phyloP scores from a whole-genome alignment of 192 early-diverging fungal species.

The Rhizophagus prolifer region DNA sequence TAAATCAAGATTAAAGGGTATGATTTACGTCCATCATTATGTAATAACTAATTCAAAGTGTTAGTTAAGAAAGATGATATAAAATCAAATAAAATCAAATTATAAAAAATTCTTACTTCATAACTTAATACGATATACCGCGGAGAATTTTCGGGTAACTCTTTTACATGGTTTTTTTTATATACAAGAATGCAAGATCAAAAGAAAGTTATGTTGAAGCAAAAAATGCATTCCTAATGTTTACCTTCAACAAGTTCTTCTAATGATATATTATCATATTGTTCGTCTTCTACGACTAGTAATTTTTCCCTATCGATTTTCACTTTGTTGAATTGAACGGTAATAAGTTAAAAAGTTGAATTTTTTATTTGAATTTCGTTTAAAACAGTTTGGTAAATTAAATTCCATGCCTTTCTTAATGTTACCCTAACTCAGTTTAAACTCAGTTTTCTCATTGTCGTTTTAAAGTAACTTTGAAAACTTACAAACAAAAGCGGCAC shows the following conservation, averaged over 20 bases:
- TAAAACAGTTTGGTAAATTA: no score
- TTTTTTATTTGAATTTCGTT: no score
- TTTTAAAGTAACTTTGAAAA: no score
- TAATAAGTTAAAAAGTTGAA: not conserved
- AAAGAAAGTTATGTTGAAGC: not conserved
- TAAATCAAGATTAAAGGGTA: conserved; percentile 76
- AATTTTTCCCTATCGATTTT: conserved; percentile 48
- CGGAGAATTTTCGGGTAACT: conserved; percentile 65
- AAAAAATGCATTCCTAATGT: not conserved
- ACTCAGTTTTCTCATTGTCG: no score
- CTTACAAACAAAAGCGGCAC: conserved; percentile 56
- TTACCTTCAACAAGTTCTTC: conserved; percentile 59
- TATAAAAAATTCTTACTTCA: conserved; percentile 38
- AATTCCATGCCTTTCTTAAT: no score
- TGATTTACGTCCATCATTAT: conserved; percentile 63
- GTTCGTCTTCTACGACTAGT: conserved; percentile 49
- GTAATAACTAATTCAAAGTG: conserved; percentile 42
- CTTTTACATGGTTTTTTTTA: not conserved
- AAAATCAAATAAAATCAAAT: not conserved
- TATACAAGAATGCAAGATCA: no score
- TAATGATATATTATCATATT: conserved; percentile 44
- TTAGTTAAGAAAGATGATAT: not conserved
- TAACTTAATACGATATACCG: conserved; percentile 62
- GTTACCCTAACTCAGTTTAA: no score
- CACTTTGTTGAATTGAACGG: conserved; percentile 28